A percentile compares a stretch with the other conserved stretches of the same genome.
Evolutionary conservation across 2,329 filamentous ascomycete genomes (phyloP).

Genomic region (Colletotrichum scovillei): DNA sequence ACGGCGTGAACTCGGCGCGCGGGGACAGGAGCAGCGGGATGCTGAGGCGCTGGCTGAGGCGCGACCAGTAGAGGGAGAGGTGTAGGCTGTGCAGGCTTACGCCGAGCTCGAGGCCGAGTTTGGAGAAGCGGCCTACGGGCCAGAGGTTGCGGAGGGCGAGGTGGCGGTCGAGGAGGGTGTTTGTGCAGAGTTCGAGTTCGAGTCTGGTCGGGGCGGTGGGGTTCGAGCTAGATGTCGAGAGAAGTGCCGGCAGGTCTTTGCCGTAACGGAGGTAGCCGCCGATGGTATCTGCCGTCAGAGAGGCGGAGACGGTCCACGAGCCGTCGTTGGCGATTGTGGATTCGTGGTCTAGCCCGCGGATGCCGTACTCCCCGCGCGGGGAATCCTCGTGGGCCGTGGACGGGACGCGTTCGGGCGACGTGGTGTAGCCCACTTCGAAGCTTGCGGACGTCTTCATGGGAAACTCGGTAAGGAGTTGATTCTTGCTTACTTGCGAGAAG

Average conservation of each 20-base stretch:
- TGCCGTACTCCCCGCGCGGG: constrained; percentile 45
- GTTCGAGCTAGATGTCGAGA: neutral
- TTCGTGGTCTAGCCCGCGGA: constrained; percentile 51
- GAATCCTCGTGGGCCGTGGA: constrained; percentile 45
- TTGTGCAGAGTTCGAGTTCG: constrained; percentile 56
- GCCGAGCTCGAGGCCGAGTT: constrained; percentile 57
- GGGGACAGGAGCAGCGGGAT: constrained; percentile 55
- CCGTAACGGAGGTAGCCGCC: constrained; percentile 52
- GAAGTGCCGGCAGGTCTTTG: constrained; percentile 45
- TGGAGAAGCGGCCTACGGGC: constrained; percentile 53
- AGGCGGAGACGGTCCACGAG: constrained; percentile 55
- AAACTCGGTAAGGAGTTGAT: constrained; percentile 44
- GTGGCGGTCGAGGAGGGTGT: constrained; percentile 48
- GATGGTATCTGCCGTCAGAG: constrained; percentile 42
- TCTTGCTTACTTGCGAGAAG: constrained; percentile 45
- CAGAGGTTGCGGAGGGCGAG: constrained; percentile 57
- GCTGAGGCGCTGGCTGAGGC: constrained; percentile 55
- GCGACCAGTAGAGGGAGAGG: constrained; percentile 59
- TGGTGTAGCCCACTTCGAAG: constrained; percentile 55
- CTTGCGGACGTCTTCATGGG: constrained; percentile 47
- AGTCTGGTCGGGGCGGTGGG: constrained; percentile 44
- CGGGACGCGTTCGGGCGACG: constrained; percentile 45
- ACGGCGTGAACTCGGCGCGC: constrained; percentile 40
- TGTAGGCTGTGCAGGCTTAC: constrained; percentile 54
- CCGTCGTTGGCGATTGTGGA: constrained; percentile 40